Evolutionary conservation across 225 moss, liverwort and hornwort species (phyloP), one percentile per base, ranked within the genome.

Genomic region (Takakia lepidozioides): DNA sequence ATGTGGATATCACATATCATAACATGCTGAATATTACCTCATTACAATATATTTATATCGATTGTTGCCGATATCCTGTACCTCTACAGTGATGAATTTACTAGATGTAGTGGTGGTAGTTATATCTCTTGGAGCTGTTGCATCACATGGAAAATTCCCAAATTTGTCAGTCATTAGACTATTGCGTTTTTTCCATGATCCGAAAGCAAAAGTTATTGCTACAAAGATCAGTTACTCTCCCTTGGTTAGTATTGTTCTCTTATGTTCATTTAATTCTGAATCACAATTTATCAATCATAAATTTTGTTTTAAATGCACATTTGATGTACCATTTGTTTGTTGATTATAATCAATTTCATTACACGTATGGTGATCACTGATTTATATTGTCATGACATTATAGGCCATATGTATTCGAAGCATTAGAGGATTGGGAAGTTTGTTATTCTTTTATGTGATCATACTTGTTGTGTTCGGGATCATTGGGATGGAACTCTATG

Each of bases 401-500:
- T 40, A 95, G 93, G 69, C 66, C 19, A 54, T 84, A 42, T 74
- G 89, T 28, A 34, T 95, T 37, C 70, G 70, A 72, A 95, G 95
- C 35, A 49, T 74, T 43, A 78, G 80, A 24, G 59, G 76, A 3
- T 52, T 95, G 18, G 56, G 59, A 6, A 80, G 87, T 25, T 73
- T 95, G 15, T 69, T 63, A 36, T 78, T 78, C 16, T 95, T 90
- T 59, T 72, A 76, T 20, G 26, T 66, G 2, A n/a, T 87, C 2
- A 13, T 85, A 0, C 61, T 79, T 0, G 0, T 90, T 18, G 67
- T 90, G 22, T 95, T 69, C 54, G 70, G 82, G 27, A 68, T 95
- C 15, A 82, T 95, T n/a, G 38, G 56, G 25, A 95, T 95, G 90
- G 82, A 90, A 34, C 51, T 95, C 17, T 95, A 87, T 32, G 78